These are phyloP conservation scores for Solanum virginianum DNA, from an alignment of 257 asterid genomes.

Conservation along the genomic window DNA sequence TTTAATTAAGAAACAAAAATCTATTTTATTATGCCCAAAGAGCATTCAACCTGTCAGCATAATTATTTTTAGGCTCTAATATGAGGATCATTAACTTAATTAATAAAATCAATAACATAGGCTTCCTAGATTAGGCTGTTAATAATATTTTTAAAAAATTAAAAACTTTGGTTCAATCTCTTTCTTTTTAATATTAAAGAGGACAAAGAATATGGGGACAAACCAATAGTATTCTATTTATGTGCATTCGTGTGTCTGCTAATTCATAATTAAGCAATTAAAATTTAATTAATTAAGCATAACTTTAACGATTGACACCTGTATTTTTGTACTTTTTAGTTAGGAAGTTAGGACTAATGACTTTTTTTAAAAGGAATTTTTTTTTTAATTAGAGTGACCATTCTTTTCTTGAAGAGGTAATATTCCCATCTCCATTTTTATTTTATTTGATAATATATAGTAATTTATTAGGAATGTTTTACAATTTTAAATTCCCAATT, in stretches of 20 bases:
- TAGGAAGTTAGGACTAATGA: neutral
- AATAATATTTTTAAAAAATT: neutral
- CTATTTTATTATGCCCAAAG: neutral
- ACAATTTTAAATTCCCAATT: neutral
- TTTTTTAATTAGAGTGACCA: neutral
- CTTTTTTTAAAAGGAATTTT: neutral
- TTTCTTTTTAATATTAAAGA: neutral
- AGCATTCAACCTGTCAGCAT: neutral
- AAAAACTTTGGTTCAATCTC: neutral
- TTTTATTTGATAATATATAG: neutral
- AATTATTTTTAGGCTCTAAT: neutral
- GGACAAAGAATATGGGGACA: slow-evolving; percentile 8
- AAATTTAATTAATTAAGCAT: slow-evolving; percentile 1
- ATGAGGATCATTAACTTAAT: neutral
- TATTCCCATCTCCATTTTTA: neutral
- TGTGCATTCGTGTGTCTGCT: slow-evolving; percentile 16
- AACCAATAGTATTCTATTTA: slow-evolving; percentile 12
- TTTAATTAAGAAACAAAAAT: neutral
- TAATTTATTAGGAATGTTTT: neutral
- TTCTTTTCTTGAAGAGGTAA: slow-evolving; percentile 1
- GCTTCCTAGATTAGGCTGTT: neutral
- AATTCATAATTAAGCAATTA: slow-evolving; percentile 9
- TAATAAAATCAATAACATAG: neutral
- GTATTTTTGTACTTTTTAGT: neutral
- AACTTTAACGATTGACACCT: slow-evolving; percentile 21